A percentile compares a stretch with the other conserved stretches of the same genome.
Evolutionary conservation across 208 protist genomes (phyloP).

Genomic region (Strigomonas culicis): DNA sequence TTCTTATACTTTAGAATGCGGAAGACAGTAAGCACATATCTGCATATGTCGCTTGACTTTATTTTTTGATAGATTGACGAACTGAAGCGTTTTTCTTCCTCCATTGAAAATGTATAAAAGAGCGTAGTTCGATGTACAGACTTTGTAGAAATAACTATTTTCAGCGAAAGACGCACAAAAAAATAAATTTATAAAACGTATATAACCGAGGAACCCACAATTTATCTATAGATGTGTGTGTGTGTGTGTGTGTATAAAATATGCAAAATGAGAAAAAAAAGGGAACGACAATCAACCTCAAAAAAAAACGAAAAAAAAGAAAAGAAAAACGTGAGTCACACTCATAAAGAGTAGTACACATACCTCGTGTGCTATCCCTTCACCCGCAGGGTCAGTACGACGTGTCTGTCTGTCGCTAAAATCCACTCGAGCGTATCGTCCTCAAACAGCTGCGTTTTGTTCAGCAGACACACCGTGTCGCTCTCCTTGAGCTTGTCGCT

Average conservation of each 20-base stretch:
- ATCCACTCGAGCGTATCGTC: neutral
- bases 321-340: neutral
- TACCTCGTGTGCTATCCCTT: too few species aligned
- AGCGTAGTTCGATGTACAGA: too few species aligned
- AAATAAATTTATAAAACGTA: too few species aligned
- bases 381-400: neutral
- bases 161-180: too few species aligned
- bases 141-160: too few species aligned
- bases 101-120: too few species aligned
- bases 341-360: too few species aligned
- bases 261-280: conserved; percentile 25
- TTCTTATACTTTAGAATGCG: neutral
- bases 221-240: too few species aligned
- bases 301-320: neutral
- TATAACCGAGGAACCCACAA: too few species aligned
- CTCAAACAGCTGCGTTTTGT: conserved; percentile 5
- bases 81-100: too few species aligned
- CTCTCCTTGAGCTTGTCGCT: neutral
- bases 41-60: too few species aligned
- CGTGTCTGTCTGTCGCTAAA: neutral
- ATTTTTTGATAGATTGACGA: too few species aligned
- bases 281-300: neutral
- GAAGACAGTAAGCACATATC: neutral
- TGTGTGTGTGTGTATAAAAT: conserved; percentile 4
- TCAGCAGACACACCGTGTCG: neutral